Percentiles rank a stretch among this genome's conserved stretches.
Conservation (phyloP, 306 rosid species). For the Rosa rugosa region DNA sequence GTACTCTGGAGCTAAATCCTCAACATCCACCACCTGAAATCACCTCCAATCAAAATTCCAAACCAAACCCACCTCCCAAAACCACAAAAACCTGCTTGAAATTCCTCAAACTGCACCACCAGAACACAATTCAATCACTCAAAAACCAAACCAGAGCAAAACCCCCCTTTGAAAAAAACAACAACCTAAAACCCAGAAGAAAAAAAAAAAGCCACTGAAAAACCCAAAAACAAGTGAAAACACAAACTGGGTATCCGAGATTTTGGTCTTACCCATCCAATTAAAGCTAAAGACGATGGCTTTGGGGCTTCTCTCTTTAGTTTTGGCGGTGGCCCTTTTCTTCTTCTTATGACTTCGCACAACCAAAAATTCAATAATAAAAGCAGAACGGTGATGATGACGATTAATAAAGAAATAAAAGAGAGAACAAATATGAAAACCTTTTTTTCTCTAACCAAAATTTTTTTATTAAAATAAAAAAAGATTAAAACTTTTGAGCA, state of each 20-base stretch:
- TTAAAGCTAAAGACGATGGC: conserved; percentile 29
- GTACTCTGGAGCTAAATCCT: conserved; percentile 34
- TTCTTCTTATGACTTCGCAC: conserved; percentile 27
- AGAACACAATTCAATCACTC: conserved; percentile 31
- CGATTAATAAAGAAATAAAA: conserved; percentile 24
- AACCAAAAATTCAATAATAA: conserved; percentile 25
- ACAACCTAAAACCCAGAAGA: conserved; percentile 7
- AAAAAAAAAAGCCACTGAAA: conserved; percentile 20
- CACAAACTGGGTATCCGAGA: conserved; percentile 34
- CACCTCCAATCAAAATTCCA: conserved; percentile 43
- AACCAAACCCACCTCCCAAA: conserved; percentile 43
- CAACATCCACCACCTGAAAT: conserved; percentile 42
- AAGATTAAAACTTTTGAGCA: conserved; percentile 22
- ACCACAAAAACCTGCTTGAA: conserved; percentile 21
- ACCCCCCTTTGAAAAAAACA: no score
- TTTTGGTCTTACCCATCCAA: conserved; percentile 42
- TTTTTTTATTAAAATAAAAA: not conserved
- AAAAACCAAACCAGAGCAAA: not conserved
- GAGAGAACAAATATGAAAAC: conserved; percentile 30
- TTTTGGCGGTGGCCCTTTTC: conserved; percentile 28
- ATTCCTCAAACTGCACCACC: conserved; percentile 38
- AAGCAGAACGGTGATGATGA: conserved; percentile 27
- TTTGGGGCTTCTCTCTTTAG: conserved; percentile 5
- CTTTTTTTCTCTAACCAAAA: not conserved
- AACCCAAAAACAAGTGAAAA: conserved; percentile 22